Percentiles rank a stretch among this genome's conserved stretches.
Evolutionary conservation across 2,329 filamentous ascomycete genomes (phyloP).

Genomic region (Aspergillus oerlinghausenensis): DNA sequence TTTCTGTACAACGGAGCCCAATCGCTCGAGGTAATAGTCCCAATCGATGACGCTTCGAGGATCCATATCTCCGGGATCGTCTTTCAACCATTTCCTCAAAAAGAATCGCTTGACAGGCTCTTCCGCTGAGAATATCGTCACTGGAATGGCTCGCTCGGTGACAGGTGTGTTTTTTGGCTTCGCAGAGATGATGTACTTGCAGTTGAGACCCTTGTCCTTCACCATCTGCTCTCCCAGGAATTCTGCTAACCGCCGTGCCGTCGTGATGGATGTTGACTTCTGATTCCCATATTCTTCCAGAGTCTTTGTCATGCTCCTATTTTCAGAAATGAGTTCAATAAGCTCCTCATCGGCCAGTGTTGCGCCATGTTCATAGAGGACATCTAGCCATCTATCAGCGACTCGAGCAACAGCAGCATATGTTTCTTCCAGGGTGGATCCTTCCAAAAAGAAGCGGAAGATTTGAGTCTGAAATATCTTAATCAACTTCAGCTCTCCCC

Average conservation of each 20-base stretch:
- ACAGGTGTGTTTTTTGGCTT: constrained; percentile 83
- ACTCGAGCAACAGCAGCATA: constrained; percentile 91
- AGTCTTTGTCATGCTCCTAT: constrained; percentile 96
- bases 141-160: constrained; percentile 88
- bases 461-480: constrained; percentile 99
- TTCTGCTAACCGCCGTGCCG: constrained; percentile 87
- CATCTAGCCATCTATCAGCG: constrained; percentile 94
- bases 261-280: constrained; percentile 99
- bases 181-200: constrained; percentile 97
- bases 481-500: constrained; percentile 97
- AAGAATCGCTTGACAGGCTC: constrained; percentile 82
- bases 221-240: constrained; percentile 98
- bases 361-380: constrained; percentile 79
- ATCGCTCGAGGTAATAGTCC: constrained; percentile 93
- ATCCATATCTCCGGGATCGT: constrained; percentile 87
- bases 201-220: constrained; percentile 98
- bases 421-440: constrained; percentile 78
- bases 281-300: constrained; percentile 92
- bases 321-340: constrained; percentile 99
- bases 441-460: constrained; percentile 98
- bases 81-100: constrained; percentile 90
- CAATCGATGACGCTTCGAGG: constrained; percentile 87
- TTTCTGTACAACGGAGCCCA: constrained; percentile 97
- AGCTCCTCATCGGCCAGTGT: constrained; percentile 94
- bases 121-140: constrained; percentile 95